These are phyloP conservation scores for Corchorus olitorius DNA, from an alignment of 345 rosid species.

Conservation along the genomic window DNA sequence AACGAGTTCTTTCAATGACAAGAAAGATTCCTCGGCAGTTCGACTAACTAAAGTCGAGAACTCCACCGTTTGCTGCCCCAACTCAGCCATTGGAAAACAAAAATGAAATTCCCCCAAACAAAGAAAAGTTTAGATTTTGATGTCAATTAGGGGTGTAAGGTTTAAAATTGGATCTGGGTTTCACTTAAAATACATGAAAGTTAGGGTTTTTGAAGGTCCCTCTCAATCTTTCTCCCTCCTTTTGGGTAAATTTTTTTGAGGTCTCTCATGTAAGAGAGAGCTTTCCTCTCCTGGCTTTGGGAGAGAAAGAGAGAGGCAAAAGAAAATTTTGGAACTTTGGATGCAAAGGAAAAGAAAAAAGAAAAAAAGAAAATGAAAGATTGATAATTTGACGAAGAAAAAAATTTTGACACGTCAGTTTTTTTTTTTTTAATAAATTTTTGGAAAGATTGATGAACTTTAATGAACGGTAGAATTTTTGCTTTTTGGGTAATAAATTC, in stretches of 20 bases:
- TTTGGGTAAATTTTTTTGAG: neutral
- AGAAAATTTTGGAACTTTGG: neutral
- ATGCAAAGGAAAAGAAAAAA: neutral
- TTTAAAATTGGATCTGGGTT: conserved; percentile 8
- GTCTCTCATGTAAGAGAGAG: conserved; percentile 14
- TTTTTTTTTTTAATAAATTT: too few species aligned
- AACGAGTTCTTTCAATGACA: conserved; percentile 76
- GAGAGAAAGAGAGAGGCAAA: neutral
- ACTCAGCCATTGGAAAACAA: conserved; percentile 54
- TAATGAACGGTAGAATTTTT: too few species aligned
- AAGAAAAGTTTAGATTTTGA: conserved; percentile 19
- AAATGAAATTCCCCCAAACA: conserved; percentile 10
- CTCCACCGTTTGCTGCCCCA: conserved; percentile 89
- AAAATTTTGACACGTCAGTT: neutral
- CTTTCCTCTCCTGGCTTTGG: neutral
- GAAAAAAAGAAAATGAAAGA: neutral
- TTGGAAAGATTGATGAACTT: too few species aligned
- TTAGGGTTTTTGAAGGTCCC: conserved; percentile 32
- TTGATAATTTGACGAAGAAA: neutral
- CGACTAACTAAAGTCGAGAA: conserved; percentile 78
- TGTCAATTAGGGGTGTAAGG: neutral
- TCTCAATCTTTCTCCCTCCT: conserved; percentile 20
- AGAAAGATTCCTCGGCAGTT: conserved; percentile 83
- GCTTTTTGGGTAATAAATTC: too few species aligned
- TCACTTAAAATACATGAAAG: conserved; percentile 9